Base-by-base conservation (phyloP, 441 rosid species). In the Bocquillonia castaneifolia region DNA sequence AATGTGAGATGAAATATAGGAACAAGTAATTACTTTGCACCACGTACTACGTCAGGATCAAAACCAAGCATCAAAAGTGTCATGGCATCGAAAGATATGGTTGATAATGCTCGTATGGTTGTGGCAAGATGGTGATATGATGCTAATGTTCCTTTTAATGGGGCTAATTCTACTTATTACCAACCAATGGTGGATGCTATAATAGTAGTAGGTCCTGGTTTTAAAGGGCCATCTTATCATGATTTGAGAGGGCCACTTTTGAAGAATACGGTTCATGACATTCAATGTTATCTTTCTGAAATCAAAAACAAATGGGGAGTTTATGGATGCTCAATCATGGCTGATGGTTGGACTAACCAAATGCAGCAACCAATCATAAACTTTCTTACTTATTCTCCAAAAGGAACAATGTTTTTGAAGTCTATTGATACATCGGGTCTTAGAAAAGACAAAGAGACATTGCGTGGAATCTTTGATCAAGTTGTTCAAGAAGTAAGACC, bases 101-200 rank as follows among this genome's bases (percentile, higher is more conserved):
- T 34, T 9, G 5, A 9, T 51, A 51, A 53, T 9, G 48, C 69
- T 18, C 23, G 34, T 5, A 51, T 34, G 12, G 47, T 3, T 0
- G 18, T 52, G 9, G 48, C 48, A 31, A 51, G 48, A 53, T 65
- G 26, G 69, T 65, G 45, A 29, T 65, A 32, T 65, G 60, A 65
- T 52, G 29, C 22, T 0, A 32, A 23, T 20, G 14, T 65, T 9
- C 51, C 59, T 5, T 65, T 52, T 37, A 67, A 39, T 51, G 62
- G n/a, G 14, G 34, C 26, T 2, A 28, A 55, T 10, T 40, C 62
- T 37, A 1, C 3, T 28, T 54, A 22, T 9, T 66, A 22, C 55
- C 62, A 55, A 25, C 63, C 1, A 17, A 37, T 40, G 36, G 40
- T 66, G 5, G 26, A 66, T 53, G 50, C 5, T 1, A 10, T 67